phyloP scores from a whole-genome alignment of 1,139 yeast species.

The Blastobotrys malaysiensis region DNA sequence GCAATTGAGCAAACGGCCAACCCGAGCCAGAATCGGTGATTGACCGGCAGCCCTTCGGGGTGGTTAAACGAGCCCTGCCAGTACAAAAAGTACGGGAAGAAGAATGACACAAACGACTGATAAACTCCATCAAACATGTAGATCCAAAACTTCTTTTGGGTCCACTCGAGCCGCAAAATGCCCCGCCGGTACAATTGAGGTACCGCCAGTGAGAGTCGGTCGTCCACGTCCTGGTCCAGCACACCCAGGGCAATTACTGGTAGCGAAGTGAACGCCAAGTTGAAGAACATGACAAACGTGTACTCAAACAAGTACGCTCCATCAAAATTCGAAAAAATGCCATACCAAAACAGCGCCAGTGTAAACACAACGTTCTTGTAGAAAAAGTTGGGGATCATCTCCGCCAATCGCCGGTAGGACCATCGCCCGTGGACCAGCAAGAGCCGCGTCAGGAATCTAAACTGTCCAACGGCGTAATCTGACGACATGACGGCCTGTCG shows the following conservation, averaged over 20 bases:
- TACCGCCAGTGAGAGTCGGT: slow-evolving; percentile 68
- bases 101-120: slow-evolving; percentile 80
- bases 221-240: slow-evolving; percentile 88
- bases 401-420: slow-evolving; percentile 88
- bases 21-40: slow-evolving; percentile 87
- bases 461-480: slow-evolving; percentile 95
- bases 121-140: slow-evolving; percentile 86
- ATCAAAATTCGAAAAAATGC: slow-evolving; percentile 77
- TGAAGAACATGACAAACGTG: slow-evolving; percentile 87
- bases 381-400: slow-evolving; percentile 90
- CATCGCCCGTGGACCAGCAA: slow-evolving; percentile 92
- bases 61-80: slow-evolving; percentile 53
- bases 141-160: slow-evolving; percentile 67
- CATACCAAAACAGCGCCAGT: slow-evolving; percentile 88
- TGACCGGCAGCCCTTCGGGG: slow-evolving; percentile 58
- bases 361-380: slow-evolving; percentile 90
- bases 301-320: slow-evolving; percentile 89
- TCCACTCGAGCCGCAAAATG: slow-evolving; percentile 77
- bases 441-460: slow-evolving; percentile 71
- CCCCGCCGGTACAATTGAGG: slow-evolving; percentile 88
- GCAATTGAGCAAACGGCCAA: slow-evolving; percentile 72
- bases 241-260: slow-evolving; percentile 90
- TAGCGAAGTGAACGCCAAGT: slow-evolving; percentile 88
- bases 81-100: slow-evolving; percentile 75
- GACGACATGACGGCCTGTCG: slow-evolving; percentile 99